These are phyloP conservation scores for Porcisia hertigi DNA, from an alignment of 208 protist genomes.

Conservation along the genomic window DNA sequence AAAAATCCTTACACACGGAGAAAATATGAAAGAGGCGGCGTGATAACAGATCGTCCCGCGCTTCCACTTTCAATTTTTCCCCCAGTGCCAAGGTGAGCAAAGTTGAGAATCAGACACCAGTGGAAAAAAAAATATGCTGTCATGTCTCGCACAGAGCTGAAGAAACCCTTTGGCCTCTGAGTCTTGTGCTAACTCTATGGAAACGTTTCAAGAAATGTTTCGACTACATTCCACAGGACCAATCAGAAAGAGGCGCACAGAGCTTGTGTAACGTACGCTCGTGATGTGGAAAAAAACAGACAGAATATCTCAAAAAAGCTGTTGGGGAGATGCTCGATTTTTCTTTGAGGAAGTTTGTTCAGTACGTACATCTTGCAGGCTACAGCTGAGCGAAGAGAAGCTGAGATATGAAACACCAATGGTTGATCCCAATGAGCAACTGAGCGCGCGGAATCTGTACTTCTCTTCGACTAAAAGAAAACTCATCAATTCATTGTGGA, in stretches of 20 bases:
- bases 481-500: not conserved
- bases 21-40: not conserved
- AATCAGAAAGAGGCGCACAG: not conserved
- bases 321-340: not conserved
- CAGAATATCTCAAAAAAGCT: not conserved
- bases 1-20: not conserved
- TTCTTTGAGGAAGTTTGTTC: not conserved
- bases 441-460: not conserved
- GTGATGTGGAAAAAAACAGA: not conserved
- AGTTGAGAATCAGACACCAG: not conserved
- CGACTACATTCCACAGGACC: not conserved
- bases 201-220: not conserved
- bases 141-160: not conserved
- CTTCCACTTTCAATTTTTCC: not conserved
- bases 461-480: not conserved
- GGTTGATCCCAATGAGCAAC: not conserved
- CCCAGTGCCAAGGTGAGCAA: not conserved
- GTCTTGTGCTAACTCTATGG: not conserved
- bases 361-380: not conserved
- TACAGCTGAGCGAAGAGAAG: not conserved
- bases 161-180: not conserved
- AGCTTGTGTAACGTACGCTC: not conserved
- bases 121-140: not conserved
- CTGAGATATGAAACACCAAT: not conserved
- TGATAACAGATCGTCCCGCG: not conserved